Conservation (phyloP, 1,284 basidiomycete genomes). For the Neotropicomus parvogracilis region DNA sequence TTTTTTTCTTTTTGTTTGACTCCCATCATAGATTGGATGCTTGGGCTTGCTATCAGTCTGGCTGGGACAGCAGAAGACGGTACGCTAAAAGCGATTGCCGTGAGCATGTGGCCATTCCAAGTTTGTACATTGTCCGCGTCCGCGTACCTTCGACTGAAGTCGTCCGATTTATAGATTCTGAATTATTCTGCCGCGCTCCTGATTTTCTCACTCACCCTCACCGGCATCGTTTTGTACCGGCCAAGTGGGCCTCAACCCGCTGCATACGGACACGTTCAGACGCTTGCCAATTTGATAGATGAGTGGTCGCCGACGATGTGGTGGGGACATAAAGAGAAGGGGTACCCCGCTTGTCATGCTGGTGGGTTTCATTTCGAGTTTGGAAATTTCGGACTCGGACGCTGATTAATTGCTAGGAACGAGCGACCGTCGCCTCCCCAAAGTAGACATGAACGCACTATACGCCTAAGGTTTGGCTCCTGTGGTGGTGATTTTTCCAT, state of each 20-base stretch:
- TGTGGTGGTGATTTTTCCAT: background rate
- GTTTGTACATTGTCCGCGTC: constrained; percentile 9
- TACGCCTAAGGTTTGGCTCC: constrained; percentile 18
- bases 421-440: constrained; percentile 19
- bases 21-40: constrained; percentile 31
- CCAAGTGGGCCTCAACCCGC: constrained; percentile 30
- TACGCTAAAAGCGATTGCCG: constrained; percentile 17
- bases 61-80: constrained; percentile 13
- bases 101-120: constrained; percentile 31
- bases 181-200: constrained; percentile 26
- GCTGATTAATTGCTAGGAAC: constrained; percentile 20
- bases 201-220: constrained; percentile 21
- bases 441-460: constrained; percentile 22
- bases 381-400: background rate
- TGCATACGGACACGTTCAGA: constrained; percentile 33
- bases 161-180: constrained; percentile 22
- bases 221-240: constrained; percentile 14
- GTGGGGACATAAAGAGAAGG: constrained; percentile 30
- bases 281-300: constrained; percentile 33
- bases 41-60: constrained; percentile 29
- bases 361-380: constrained; percentile 16
- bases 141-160: background rate
- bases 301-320: constrained; percentile 35
- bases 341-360: constrained; percentile 12
- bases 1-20: background rate